Conservation (phyloP, 2,329 filamentous ascomycete genomes). For the Didymella exigua region DNA sequence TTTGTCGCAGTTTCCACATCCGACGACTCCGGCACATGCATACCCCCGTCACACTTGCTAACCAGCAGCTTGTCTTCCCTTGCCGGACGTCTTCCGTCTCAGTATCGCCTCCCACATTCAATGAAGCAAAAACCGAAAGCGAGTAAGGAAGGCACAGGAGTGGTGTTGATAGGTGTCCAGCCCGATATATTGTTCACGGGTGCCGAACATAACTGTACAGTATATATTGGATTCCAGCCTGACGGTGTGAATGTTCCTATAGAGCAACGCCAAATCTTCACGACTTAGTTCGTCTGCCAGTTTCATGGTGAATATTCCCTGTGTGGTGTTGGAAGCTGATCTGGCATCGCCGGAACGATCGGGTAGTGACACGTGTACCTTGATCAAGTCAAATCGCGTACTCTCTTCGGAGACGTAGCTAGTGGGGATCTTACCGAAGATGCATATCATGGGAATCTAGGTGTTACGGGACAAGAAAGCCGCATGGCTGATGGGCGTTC, state of each 20-base stretch:
- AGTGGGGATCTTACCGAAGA: background rate
- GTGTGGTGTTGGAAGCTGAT: background rate
- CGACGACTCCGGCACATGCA: background rate
- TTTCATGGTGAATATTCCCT: background rate
- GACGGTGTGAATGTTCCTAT: background rate
- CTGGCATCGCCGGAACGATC: background rate
- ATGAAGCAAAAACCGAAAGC: too few species aligned
- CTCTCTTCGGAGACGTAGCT: background rate
- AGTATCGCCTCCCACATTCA: too few species aligned
- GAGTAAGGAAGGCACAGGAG: background rate
- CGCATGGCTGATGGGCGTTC: background rate
- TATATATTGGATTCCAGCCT: background rate
- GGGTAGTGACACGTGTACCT: background rate
- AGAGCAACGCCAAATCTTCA: background rate
- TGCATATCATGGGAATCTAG: background rate
- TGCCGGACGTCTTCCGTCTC: background rate
- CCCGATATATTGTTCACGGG: background rate
- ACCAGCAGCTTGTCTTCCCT: background rate
- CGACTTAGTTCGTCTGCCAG: background rate
- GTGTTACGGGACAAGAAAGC: background rate
- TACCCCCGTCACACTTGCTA: background rate
- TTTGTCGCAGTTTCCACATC: background rate
- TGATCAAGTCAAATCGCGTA: background rate
- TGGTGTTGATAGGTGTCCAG: background rate
- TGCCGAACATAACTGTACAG: background rate